Base-by-base conservation (phyloP, 2,329 filamentous ascomycete species). In the Arachnopeziza araneosa region DNA sequence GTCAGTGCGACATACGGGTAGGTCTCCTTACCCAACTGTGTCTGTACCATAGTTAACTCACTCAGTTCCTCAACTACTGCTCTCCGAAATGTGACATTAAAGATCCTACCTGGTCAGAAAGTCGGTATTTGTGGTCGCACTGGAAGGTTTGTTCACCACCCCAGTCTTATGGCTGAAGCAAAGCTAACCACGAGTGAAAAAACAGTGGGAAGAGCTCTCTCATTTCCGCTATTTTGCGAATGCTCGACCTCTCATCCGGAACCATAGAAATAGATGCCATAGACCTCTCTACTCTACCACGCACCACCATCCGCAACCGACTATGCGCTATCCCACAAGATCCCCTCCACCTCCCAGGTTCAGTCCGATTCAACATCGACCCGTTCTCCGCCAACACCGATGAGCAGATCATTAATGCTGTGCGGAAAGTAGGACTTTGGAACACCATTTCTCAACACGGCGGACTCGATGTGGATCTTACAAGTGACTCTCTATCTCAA, bases 401-500 rank as follows among this genome's bases (percentile, higher is more conserved):
- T 51, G 55, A 51, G 6, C 14, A 50, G 19, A 44, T 57, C 44
- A 50, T 26, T 14, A 49, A 6, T 10, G 55, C 49, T 14, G 6
- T 57, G 10, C 14, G n/a, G 2, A 50, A 17, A 19, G 55, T 57
- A 19, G 14, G 77, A 22, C 61, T 70, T 3, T 66, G 64, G 64
- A 53, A 60, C 10, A 19, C 65, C 2, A 58, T 69, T 12, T 24
- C 19, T 4, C 56, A 30, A 1, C 67, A 64, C 48, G 68, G 68
- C 19, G 66, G 66, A 1, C 56, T 70, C 2, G 64, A 68, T 17
- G 59, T 61, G 1, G 52, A 61, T 1, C 77, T 87, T 63, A 75
- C 76, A n/a, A 72, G 77, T 1, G 60, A 63, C 7, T 96, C 92
- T 0, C 93, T 98, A 74, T 80, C 77, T 0, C 75, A 79, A 51